These are phyloP conservation scores for Geotrichum bryndzae DNA, from an alignment of 1,139 yeast genomes.

Conservation along the genomic window DNA sequence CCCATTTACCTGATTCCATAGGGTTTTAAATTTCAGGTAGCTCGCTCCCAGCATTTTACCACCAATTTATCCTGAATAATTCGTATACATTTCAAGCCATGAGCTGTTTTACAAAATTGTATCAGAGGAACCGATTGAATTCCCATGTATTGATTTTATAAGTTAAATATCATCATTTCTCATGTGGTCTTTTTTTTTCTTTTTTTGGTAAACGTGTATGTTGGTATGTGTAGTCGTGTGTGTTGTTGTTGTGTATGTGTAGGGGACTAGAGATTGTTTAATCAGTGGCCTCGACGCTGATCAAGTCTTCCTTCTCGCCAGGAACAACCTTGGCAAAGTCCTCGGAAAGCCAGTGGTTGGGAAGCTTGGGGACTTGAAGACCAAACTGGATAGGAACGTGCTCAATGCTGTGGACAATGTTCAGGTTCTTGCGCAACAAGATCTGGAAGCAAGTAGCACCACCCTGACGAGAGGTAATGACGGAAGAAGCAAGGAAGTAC, in stretches of 20 bases:
- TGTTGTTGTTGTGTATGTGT: neutral
- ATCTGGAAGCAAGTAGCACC: slow-evolving; percentile 91
- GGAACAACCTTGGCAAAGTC: slow-evolving; percentile 18
- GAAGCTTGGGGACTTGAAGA: slow-evolving; percentile 57
- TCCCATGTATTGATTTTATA: neutral
- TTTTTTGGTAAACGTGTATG: neutral
- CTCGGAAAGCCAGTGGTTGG: slow-evolving; percentile 45
- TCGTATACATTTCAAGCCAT: neutral
- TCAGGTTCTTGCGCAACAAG: slow-evolving; percentile 82
- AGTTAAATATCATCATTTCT: neutral
- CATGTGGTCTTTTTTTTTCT: neutral
- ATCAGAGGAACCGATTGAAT: neutral
- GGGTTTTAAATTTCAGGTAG: too few species aligned
- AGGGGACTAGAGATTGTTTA: neutral
- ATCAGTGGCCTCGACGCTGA: slow-evolving; percentile 14
- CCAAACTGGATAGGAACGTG: slow-evolving; percentile 77
- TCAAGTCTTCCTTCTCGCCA: slow-evolving; percentile 4
- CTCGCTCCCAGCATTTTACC: too few species aligned
- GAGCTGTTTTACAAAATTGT: neutral
- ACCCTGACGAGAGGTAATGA: slow-evolving; percentile 86
- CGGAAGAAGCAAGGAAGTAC: slow-evolving; percentile 74
- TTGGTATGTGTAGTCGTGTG: neutral
- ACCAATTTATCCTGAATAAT: too few species aligned
- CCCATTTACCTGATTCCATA: too few species aligned
- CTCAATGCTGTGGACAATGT: slow-evolving; percentile 76